Evolutionary conservation across 306 rosid species (phyloP), one percentile per base, ranked within the genome.

Genomic region (Styphnolobium japonicum): DNA sequence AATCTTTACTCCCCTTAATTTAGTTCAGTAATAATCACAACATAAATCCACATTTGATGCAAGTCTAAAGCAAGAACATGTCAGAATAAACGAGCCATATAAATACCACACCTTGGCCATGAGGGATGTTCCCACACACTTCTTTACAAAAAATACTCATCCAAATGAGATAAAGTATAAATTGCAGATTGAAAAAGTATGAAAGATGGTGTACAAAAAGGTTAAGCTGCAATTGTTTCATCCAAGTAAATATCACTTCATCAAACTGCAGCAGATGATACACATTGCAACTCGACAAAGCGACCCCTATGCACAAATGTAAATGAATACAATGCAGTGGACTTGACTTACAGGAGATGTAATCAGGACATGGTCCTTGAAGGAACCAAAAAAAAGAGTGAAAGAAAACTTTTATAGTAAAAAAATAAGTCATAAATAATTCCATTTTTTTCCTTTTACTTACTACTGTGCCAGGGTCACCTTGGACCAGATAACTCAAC

Each of bases 231-330:
- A 70, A 69, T 82, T 71, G 78, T 84, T 82, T 79, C 71, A 69
- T 31, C 76, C 18, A 34, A 61, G 69, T 23, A 22, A 71, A 75
- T 75, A 72, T 48, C 71, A 51, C 10, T 56, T 64, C 33, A 36
- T 67, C 81, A 71, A 73, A 76, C 78, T 48, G 82, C 85, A 48
- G 80, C 84, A 83, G 76, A 77, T 69, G 73, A 83, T 86, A 86
- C 87, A 80, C 71, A 74, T 85, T 80, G 83, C 79, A 77, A 60
- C 70, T 75, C 72, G 70, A 57, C 65, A 83, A 87, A 75, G 84
- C 86, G 71, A 86, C 89, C 85, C 87, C 85, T 88, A 86, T 84
- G 87, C 92, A 90, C 92, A 88, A 88, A 80, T 80, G 86, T 65
- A 85, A 58, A 83, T 77, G 85, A 85, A 88, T 86, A 86, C 81